These are phyloP conservation scores for Linnemannia zychae DNA, from an alignment of 192 early-diverging fungal genomes.

Conservation along the genomic window DNA sequence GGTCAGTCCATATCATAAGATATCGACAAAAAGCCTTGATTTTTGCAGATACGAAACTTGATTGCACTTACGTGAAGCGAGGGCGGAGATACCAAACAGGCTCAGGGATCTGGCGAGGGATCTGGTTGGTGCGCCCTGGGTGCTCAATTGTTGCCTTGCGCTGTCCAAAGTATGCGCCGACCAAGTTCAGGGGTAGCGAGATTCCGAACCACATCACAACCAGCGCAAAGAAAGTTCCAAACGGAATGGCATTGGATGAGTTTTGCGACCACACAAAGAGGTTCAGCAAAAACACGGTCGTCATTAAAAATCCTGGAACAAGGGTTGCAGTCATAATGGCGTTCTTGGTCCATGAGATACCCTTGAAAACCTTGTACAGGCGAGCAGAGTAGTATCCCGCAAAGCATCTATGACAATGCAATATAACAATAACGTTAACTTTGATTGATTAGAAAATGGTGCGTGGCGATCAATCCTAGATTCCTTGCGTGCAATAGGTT, in stretches of 20 bases:
- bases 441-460: not conserved
- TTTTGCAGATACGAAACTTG: not conserved
- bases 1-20: not conserved
- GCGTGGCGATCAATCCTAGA: not conserved
- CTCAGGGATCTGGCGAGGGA: slow-evolving; percentile 90
- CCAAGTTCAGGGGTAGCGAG: slow-evolving; percentile 79
- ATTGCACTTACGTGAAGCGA: slow-evolving; percentile 57
- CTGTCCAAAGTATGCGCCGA: slow-evolving; percentile 90
- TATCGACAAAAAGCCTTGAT: not conserved
- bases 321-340: slow-evolving; percentile 68
- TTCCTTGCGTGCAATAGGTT: not conserved
- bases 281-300: slow-evolving; percentile 80
- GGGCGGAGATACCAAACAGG: slow-evolving; percentile 78
- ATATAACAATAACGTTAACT: not conserved
- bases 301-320: slow-evolving; percentile 68
- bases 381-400: slow-evolving; percentile 77
- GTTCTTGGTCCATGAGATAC: slow-evolving; percentile 75
- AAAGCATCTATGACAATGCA: slow-evolving; percentile 38
- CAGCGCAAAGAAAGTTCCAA: slow-evolving; percentile 84
- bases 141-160: slow-evolving; percentile 78
- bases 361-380: slow-evolving; percentile 76
- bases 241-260: slow-evolving; percentile 91
- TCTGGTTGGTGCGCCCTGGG: slow-evolving; percentile 90
- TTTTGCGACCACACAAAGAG: slow-evolving; percentile 86
- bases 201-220: slow-evolving; percentile 85